Percentiles rank a stretch among this genome's conserved stretches.
Conservation (phyloP, 176 grass and related monocot genomes). For the Cenchrus americanus region DNA sequence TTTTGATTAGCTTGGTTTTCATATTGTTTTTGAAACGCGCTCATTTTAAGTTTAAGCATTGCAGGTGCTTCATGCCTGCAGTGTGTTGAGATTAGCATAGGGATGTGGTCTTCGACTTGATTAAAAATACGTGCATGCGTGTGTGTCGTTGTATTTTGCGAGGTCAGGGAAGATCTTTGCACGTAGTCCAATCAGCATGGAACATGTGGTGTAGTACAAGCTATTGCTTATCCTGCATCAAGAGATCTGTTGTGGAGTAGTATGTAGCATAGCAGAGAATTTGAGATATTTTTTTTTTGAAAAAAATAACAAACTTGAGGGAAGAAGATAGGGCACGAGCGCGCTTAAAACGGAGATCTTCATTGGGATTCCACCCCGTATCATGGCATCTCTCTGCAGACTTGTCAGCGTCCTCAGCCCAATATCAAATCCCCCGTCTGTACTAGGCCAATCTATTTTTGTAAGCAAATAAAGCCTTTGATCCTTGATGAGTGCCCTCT, state of each 20-base stretch:
- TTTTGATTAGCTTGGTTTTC: neutral
- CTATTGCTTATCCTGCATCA: slow-evolving; percentile 11
- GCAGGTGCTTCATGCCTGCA: no score
- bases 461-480: neutral
- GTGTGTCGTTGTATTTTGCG: neutral
- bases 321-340: neutral
- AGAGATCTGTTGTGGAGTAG: neutral
- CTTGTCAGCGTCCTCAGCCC: neutral
- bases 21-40: neutral
- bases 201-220: slow-evolving; percentile 19
- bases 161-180: neutral
- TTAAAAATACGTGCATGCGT: neutral
- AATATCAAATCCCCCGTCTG: neutral
- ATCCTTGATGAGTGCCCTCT: neutral
- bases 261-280: neutral
- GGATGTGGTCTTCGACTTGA: neutral
- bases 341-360: neutral
- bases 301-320: neutral
- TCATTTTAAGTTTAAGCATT: neutral
- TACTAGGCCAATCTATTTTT: neutral
- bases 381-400: neutral
- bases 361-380: neutral
- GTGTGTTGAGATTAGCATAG: neutral
- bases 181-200: neutral
- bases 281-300: neutral